phyloP scores from a whole-genome alignment of 257 asterid genomes.

The Pogostemon cablin region DNA sequence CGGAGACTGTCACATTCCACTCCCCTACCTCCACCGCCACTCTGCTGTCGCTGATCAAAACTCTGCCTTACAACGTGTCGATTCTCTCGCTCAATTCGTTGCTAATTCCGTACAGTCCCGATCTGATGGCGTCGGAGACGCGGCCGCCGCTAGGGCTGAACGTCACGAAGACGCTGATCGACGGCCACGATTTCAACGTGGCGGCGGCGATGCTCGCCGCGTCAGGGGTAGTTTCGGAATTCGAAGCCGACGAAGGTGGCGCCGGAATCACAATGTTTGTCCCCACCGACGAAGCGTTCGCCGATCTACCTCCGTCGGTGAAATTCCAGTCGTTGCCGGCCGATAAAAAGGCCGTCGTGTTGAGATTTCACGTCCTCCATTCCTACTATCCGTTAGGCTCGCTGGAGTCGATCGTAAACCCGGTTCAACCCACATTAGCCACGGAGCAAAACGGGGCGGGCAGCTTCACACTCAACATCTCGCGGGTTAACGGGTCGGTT shows the following conservation, averaged over 20 bases:
- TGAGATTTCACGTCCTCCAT: constrained; percentile 79
- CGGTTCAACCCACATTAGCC: constrained; percentile 86
- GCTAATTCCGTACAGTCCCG: constrained; percentile 58
- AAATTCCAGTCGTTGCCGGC: constrained; percentile 75
- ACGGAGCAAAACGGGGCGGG: constrained; percentile 83
- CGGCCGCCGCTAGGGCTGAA: constrained; percentile 80
- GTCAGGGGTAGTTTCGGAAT: constrained; percentile 79
- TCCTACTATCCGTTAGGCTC: constrained; percentile 84
- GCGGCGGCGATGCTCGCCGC: constrained; percentile 90
- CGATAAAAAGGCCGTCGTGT: constrained; percentile 65
- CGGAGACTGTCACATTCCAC: constrained; percentile 49
- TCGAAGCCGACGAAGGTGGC: constrained; percentile 76
- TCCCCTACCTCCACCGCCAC: constrained; percentile 75
- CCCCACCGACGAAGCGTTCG: constrained; percentile 81
- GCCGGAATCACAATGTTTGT: constrained; percentile 88
- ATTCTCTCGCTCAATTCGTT: constrained; percentile 56
- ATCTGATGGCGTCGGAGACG: constrained; percentile 82
- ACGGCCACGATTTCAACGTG: constrained; percentile 82
- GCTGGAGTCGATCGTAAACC: constrained; percentile 78
- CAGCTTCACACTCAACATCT: constrained; percentile 72
- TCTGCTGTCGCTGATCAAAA: constrained; percentile 47
- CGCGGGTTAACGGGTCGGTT: constrained; percentile 77
- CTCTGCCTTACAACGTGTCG: constrained; percentile 66
- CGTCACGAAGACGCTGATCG: constrained; percentile 69
- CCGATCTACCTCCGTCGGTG: constrained; percentile 64